Evolutionary conservation across 208 protist genomes (phyloP), one percentile per base, ranked within the genome.

Genomic region (Leishmania martiniquensis): DNA sequence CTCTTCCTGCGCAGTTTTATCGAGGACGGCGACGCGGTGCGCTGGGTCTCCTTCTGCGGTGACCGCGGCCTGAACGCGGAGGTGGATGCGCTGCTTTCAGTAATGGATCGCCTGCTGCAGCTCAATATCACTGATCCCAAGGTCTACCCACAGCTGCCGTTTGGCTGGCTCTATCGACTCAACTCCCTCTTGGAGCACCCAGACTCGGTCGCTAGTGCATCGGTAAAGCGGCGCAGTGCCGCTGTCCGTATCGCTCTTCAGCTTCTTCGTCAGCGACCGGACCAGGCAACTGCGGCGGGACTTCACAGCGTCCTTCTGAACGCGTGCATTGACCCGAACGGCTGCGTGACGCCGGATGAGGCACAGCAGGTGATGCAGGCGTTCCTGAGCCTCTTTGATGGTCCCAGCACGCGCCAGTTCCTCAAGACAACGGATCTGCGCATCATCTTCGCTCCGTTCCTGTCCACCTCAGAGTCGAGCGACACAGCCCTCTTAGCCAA

Each of bases 91-190:
- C 81, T 91, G 47, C 87, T 97, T 45, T 80, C 72, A 37, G 32
- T 96, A 20, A 87, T 91, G 75, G 78, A 88, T 45, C 88, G 90
- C 25, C 59, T 96, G 39, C 60, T 95, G 79, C 77, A 79, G 60
- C 83, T 95, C 10, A 75, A 88, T 62, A 76, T 89, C 39, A 75
- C 42, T 4, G 77, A 89, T 60, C 70, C 82, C n/a, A 86, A 85
- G 75, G 77, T 78, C 49, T 95, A 86, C 72, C 85, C 88, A 2
- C 84, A 74, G 3, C 75, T 96, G 71, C 94, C 94, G 0, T 95
- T 93, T 72, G 87, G 94, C 34, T 97, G 94, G 92, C 78, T 95
- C 32, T 95, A 93, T 72, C 92, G 94, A n/a, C 81, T 97, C 39
- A 68, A 68, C 45, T 77, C 91, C 5, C 71, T 97, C 49, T 69